A percentile compares a stretch with the other conserved stretches of the same genome.
These are phyloP conservation scores for Debaryomyces subglobosus DNA, from an alignment of 1,139 yeast species.

Conservation along the genomic window DNA sequence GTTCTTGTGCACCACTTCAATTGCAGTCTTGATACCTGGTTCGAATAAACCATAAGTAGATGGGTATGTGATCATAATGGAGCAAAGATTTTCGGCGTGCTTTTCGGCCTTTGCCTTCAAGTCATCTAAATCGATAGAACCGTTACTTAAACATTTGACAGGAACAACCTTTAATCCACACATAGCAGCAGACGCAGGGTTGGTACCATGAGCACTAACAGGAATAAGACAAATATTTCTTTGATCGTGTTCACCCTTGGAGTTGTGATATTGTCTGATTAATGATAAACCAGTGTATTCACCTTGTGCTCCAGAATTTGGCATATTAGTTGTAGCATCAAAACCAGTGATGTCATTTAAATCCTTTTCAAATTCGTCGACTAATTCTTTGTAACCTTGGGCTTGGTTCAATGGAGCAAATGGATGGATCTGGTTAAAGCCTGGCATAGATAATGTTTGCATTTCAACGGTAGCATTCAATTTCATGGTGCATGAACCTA, in stretches of 20 bases:
- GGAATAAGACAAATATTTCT: constrained; percentile 93
- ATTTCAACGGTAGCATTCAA: constrained; percentile 93
- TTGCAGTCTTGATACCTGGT: constrained; percentile 85
- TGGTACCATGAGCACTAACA: constrained; percentile 96
- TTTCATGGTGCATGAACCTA: constrained; percentile 98
- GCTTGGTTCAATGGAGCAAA: constrained; percentile 91
- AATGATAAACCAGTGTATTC: constrained; percentile 94
- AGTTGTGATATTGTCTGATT: constrained; percentile 74
- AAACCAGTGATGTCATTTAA: constrained; percentile 95
- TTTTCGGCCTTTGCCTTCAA: constrained; percentile 72
- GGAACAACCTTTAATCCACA: constrained; percentile 93
- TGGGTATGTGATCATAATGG: constrained; percentile 96
- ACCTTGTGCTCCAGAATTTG: constrained; percentile 98
- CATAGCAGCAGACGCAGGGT: constrained; percentile 98
- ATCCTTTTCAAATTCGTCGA: constrained; percentile 78
- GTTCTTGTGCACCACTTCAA: constrained; percentile 74
- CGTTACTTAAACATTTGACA: constrained; percentile 81
- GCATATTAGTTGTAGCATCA: constrained; percentile 88
- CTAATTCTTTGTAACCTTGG: constrained; percentile 74
- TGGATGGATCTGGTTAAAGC: constrained; percentile 85
- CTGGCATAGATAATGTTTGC: constrained; percentile 95
- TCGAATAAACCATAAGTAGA: constrained; percentile 96
- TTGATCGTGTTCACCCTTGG: constrained; percentile 64
- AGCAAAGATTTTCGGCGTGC: constrained; percentile 73
- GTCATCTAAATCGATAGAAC: constrained; percentile 83